A percentile compares a stretch with the other conserved stretches of the same genome.
Conservation (phyloP, 352 stramenopile species). For the Aphanomyces invadans region DNA sequence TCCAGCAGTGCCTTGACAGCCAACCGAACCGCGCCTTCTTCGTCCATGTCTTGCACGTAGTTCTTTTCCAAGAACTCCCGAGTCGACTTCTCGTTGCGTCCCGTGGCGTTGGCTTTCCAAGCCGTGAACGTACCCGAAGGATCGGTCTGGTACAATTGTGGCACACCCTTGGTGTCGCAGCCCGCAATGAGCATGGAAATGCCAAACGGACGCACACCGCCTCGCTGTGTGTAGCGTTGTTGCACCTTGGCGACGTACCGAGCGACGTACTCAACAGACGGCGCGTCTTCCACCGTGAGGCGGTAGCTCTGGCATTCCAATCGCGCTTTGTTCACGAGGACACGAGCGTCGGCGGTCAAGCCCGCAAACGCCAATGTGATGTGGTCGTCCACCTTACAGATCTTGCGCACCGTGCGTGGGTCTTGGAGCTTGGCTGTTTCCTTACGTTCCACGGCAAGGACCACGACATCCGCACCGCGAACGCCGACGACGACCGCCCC, state of each 20-base stretch:
- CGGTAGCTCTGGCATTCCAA: slow-evolving; percentile 98
- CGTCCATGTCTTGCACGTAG: slow-evolving; percentile 87
- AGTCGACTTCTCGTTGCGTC: slow-evolving; percentile 96
- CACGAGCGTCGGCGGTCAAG: slow-evolving; percentile 96
- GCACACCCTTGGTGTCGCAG: slow-evolving; percentile 85
- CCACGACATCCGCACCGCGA: slow-evolving; percentile 92
- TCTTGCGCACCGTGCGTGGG: slow-evolving; percentile 97
- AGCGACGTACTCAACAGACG: slow-evolving; percentile 95
- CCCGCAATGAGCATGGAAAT: slow-evolving; percentile 97
- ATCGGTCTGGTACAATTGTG: slow-evolving; percentile 98
- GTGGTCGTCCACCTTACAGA: slow-evolving; percentile 97
- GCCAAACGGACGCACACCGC: slow-evolving; percentile 97
- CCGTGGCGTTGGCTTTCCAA: slow-evolving; percentile 98
- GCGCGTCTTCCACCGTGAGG: slow-evolving; percentile 91
- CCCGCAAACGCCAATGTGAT: slow-evolving; percentile 98
- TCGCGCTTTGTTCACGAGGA: slow-evolving; percentile 95
- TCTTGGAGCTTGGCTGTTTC: slow-evolving; percentile 93
- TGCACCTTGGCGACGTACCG: slow-evolving; percentile 95
- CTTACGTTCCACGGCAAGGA: slow-evolving; percentile 89
- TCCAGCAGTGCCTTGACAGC: slow-evolving; percentile 95
- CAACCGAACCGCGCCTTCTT: slow-evolving; percentile 88
- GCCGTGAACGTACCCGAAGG: slow-evolving; percentile 95
- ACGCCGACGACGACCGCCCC: slow-evolving; percentile 96
- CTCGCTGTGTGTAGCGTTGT: slow-evolving; percentile 98
- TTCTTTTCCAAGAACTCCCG: slow-evolving; percentile 99